These are phyloP conservation scores for Flaveria floridana DNA, from an alignment of 140 eudicot species.

Conservation along the genomic window DNA sequence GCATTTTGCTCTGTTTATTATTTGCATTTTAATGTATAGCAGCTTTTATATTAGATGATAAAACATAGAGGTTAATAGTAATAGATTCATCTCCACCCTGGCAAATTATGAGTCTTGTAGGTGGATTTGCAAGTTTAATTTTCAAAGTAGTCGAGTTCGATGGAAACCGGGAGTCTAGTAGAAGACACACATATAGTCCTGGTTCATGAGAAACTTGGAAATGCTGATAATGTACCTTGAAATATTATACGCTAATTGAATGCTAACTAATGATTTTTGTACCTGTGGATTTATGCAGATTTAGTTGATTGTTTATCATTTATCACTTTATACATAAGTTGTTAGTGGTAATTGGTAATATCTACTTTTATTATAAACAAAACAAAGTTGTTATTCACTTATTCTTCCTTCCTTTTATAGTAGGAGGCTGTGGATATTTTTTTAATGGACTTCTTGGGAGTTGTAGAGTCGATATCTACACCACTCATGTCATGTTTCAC, in stretches of 20 bases:
- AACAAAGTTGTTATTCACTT: background rate
- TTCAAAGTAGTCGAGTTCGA: background rate
- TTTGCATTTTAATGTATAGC: background rate
- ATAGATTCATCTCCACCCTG: slow-evolving; percentile 9
- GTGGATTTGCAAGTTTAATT: background rate
- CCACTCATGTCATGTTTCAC: background rate
- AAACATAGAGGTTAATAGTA: background rate
- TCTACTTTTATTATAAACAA: background rate
- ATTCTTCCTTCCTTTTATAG: background rate
- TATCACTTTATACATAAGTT: background rate
- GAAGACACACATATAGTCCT: background rate
- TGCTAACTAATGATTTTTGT: slow-evolving; percentile 29
- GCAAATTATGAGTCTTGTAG: background rate
- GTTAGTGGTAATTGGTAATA: background rate
- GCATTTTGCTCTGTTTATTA: slow-evolving; percentile 16
- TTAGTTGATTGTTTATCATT: background rate
- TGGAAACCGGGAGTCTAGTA: slow-evolving; percentile 15
- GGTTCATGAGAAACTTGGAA: slow-evolving; percentile 7
- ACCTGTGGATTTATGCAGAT: slow-evolving; percentile 4
- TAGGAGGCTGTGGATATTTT: slow-evolving; percentile 8
- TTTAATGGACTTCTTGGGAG: background rate
- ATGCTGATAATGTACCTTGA: slow-evolving; percentile 6
- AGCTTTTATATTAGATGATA: slow-evolving; percentile 8
- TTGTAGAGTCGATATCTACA: background rate
- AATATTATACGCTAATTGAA: background rate